Base-by-base conservation (phyloP, 2,329 filamentous ascomycete species). In the Colletotrichum somersetense region DNA sequence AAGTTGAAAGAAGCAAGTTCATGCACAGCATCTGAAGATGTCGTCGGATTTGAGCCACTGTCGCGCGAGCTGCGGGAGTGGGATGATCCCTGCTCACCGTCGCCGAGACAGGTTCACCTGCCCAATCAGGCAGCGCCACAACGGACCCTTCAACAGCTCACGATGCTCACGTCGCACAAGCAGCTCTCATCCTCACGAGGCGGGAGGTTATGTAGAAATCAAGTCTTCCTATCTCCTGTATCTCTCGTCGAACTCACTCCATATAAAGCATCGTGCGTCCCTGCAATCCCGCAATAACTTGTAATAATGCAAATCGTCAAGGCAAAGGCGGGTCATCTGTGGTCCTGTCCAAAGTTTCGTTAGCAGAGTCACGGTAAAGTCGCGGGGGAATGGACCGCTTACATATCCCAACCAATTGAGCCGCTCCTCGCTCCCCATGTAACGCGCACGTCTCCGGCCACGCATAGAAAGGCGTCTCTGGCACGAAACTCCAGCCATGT, bases 401-500 rank as follows among this genome's bases (percentile, higher is more conserved):
- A 72, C 70, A 72, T 57, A 50, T 67, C 20, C 61, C 55, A 18
- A 57, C 61, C 8, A 72, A 55, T 26, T 40, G 70, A 61, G 40
- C 30, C 20, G n/a, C 48, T 55, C 65, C 46, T 42, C 55, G 35
- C 35, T 70, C 70, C 12, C 58, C 59, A 38, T 72, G 70, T 38
- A 64, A 48, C 30, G 59, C 55, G 61, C 70, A 70, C 18, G 12
- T 64, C 12, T 65, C 66, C 16, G 59, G 59, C 66, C 70, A 72
- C 44, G 23, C 7, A 18, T 50, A 57, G 6, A 65, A 12, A 11
- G 59, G 3, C 14, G 59, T 18, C 8, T 62, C 57, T 10, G 44
- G 68, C 16, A 48, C 44, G 40, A 72, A 72, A 8, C 52, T 48
- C 70, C 70, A 70, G 40, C 48, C 66, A 23, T 64, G 70, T 20